Conservation (phyloP, 176 grass and related monocot species). For the Puya raimondii region DNA sequence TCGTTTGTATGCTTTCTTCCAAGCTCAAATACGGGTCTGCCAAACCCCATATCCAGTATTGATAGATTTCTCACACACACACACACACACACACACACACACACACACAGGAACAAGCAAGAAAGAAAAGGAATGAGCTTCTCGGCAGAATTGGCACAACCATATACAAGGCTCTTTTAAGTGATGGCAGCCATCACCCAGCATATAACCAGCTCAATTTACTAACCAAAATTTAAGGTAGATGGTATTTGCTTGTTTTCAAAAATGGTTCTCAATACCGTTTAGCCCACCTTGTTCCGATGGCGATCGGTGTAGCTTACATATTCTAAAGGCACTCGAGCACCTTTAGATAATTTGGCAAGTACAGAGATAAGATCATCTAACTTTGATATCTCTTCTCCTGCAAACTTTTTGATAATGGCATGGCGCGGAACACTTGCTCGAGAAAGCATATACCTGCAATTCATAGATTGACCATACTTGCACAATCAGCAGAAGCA, state of each 20-base stretch:
- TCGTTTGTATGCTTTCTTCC: no score
- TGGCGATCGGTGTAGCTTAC: slow-evolving; percentile 85
- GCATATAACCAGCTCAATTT: not conserved
- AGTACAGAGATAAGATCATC: slow-evolving; percentile 78
- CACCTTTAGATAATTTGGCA: slow-evolving; percentile 75
- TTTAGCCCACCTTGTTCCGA: slow-evolving; percentile 61
- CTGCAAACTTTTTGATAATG: slow-evolving; percentile 96
- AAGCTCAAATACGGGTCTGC: no score
- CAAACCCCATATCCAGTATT: no score
- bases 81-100: no score
- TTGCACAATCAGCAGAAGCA: not conserved
- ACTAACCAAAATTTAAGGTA: not conserved
- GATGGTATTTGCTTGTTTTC: not conserved
- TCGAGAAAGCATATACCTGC: slow-evolving; percentile 91
- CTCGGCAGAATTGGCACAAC: no score
- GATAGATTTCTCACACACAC: no score
- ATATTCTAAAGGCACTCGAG: slow-evolving; percentile 94
- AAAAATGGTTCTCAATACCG: not conserved
- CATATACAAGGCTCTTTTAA: not conserved
- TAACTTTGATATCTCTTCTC: slow-evolving; percentile 62
- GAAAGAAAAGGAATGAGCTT: no score
- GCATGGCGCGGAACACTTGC: slow-evolving; percentile 93
- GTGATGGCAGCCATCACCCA: not conserved
- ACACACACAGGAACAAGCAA: no score
- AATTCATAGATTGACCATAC: slow-evolving; percentile 26